These are phyloP conservation scores for Pelargonium nanum DNA, from an alignment of 345 rosid genomes.

Conservation along the genomic window DNA sequence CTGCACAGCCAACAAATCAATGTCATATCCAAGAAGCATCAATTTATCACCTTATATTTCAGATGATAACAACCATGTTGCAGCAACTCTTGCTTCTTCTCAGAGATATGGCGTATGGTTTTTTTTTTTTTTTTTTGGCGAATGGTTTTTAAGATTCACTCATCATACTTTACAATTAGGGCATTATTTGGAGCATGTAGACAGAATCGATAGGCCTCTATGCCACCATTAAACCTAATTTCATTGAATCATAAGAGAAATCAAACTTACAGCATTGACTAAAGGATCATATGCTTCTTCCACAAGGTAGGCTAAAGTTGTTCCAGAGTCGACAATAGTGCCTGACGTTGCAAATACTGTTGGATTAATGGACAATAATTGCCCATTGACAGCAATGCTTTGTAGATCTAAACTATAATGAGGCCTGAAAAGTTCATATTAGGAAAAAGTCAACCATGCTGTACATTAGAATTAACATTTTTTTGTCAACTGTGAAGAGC, in stretches of 20 bases:
- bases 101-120: neutral
- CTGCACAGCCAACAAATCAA: conserved; percentile 26
- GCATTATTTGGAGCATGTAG: neutral
- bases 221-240: no score
- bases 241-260: conserved; percentile 6
- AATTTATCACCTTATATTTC: no score
- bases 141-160: no score
- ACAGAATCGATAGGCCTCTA: no score
- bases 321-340: conserved; percentile 93
- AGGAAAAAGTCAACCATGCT: conserved; percentile 14
- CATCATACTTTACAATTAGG: neutral
- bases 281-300: conserved; percentile 78
- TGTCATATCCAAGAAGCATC: conserved; percentile 8
- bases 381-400: conserved; percentile 69
- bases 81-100: no score
- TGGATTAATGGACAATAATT: conserved; percentile 52
- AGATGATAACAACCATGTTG: no score
- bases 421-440: conserved; percentile 51
- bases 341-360: conserved; percentile 66
- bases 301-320: conserved; percentile 90
- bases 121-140: no score
- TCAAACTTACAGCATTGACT: conserved; percentile 64
- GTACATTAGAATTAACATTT: neutral
- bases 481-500: neutral
- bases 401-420: conserved; percentile 85